Base-by-base conservation (phyloP, 345 rosid species). In the Corchorus capsularis region DNA sequence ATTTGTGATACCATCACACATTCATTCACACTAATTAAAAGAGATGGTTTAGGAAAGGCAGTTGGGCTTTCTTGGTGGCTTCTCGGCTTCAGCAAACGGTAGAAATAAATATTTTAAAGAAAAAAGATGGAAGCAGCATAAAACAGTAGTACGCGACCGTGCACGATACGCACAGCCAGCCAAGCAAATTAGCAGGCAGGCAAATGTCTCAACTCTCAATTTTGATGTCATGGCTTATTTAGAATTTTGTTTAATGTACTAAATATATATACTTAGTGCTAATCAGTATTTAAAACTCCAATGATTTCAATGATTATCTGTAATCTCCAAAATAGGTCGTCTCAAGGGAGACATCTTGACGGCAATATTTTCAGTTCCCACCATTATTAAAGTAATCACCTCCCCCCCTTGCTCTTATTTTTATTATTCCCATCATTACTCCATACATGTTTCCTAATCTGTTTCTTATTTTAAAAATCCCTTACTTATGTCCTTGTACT, bases 241-340 rank as follows among this genome's bases (percentile, higher is more conserved):
- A 4, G 61, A 22, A 59, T 22, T 2, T 59, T 1, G 6, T 22
- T 49, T 69, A 15, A 39, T 39, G 4, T 27, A 27, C 27, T 39
- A 39, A 39, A 39, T 39, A 39, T 4, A 39, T 39, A 39, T 4
- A 3, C 4, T 39, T 2, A 39, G 43, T 39, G 6, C 43, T 56
- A 55, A 41, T 7, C 61, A 41, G 0, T 20, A 14, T 56, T 56
- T 72, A 56, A 15, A 56, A 20, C 1, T 19, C 10, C 53, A 57
- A 56, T 41, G 65, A 43, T 37, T 14, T 45, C 63, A 65, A 65
- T 65, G 66, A 67, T 56, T 67, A 67, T 56, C 57, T 67, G 67
- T 56, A 27, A 63, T 67, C 72, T 75, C 72, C 63, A 54, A 32
- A 3, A 65, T 6, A 8, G 20, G 78, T 34, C 53, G 43, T 17